A percentile compares a stretch with the other conserved stretches of the same genome.
These are phyloP conservation scores for Neurospora pannonica DNA, from an alignment of 495 filamentous ascomycete species.

Conservation along the genomic window DNA sequence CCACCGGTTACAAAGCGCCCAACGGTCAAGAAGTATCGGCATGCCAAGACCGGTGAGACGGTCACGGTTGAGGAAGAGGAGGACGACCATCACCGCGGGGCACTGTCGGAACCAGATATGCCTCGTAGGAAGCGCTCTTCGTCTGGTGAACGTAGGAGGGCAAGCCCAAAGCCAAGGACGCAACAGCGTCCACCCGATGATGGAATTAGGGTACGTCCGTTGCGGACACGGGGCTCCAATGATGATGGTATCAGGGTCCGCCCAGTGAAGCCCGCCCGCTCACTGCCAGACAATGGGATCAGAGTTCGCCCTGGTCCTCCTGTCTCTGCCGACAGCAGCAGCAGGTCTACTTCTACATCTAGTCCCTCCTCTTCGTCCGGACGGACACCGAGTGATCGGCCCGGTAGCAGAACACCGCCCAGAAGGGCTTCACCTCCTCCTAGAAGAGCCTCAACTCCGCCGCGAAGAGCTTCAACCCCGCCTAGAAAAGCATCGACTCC, in stretches of 20 bases:
- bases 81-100: conserved; percentile 2
- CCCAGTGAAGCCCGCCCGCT: conserved; percentile 27
- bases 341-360: conserved; percentile 14
- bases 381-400: conserved; percentile 2
- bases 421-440: neutral
- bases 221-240: conserved; percentile 5
- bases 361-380: conserved; percentile 22
- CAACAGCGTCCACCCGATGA: conserved; percentile 19
- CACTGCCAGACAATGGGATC: conserved; percentile 9
- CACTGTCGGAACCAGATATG: conserved; percentile 3
- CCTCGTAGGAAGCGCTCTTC: neutral
- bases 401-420: neutral
- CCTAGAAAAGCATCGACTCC: conserved; percentile 8
- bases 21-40: conserved; percentile 15
- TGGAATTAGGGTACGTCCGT: conserved; percentile 18
- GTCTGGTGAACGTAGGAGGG: neutral
- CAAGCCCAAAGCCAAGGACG: conserved; percentile 10
- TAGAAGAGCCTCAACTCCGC: conserved; percentile 5
- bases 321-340: conserved; percentile 11
- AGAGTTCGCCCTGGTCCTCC: conserved; percentile 14
- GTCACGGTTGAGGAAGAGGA: conserved; percentile 21
- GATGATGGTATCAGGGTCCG: conserved; percentile 24
- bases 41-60: conserved; percentile 19
- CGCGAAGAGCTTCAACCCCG: conserved; percentile 1
- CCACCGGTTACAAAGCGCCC: neutral